Conservation (phyloP, 2,329 filamentous ascomycete species). For the Trichoderma gracile region DNA sequence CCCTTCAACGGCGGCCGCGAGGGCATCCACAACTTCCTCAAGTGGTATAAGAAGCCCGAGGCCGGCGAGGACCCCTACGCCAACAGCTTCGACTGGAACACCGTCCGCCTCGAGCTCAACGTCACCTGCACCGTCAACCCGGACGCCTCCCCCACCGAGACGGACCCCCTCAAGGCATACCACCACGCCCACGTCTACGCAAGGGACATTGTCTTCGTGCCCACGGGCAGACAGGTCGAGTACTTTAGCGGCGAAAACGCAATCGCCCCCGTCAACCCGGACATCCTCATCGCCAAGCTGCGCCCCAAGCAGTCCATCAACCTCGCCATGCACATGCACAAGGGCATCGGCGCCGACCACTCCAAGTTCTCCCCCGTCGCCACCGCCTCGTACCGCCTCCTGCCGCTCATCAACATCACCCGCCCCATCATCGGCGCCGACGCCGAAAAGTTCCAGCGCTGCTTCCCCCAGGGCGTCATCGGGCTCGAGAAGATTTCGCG, state of each 20-base stretch:
- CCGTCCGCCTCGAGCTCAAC: conserved; percentile 74
- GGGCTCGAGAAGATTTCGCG: conserved; percentile 70
- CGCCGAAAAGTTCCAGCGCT: conserved; percentile 83
- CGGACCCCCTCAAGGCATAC: conserved; percentile 82
- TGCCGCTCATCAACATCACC: conserved; percentile 83
- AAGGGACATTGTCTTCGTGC: conserved; percentile 72
- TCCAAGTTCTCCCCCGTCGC: conserved; percentile 97
- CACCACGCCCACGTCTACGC: conserved; percentile 83
- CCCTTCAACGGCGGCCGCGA: conserved; percentile 79
- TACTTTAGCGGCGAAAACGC: conserved; percentile 68
- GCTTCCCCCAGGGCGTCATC: conserved; percentile 89
- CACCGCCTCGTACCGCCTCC: conserved; percentile 86
- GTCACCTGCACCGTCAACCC: conserved; percentile 79
- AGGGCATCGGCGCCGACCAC: conserved; percentile 91
- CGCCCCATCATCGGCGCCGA: conserved; percentile 83
- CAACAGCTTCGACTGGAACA: conserved; percentile 78
- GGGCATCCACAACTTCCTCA: conserved; percentile 75
- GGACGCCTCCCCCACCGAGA: conserved; percentile 69
- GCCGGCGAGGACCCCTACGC: conserved; percentile 62
- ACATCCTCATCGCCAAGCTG: conserved; percentile 92
- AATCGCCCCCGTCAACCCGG: conserved; percentile 79
- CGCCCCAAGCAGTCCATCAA: conserved; percentile 86
- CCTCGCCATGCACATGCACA: conserved; percentile 88
- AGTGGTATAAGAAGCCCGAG: conserved; percentile 73
- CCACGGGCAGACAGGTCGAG: conserved; percentile 70